Conservation (phyloP, 495 filamentous ascomycete species). For the Aspergillus heteromorphus region DNA sequence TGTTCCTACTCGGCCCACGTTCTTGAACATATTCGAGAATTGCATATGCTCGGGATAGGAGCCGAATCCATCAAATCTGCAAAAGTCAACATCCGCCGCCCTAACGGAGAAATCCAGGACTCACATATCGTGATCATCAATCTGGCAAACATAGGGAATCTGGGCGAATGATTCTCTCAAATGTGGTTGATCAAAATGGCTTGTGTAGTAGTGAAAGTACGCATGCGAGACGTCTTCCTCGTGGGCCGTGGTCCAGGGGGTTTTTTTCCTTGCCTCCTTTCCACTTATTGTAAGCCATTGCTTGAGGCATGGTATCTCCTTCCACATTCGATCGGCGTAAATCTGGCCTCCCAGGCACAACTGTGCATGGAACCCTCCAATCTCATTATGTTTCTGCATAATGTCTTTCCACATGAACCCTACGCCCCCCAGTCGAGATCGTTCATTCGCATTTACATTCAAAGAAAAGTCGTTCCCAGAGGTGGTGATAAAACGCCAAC, state of each 20-base stretch:
- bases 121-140: constrained; percentile 98
- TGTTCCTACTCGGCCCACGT: constrained; percentile 93
- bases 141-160: constrained; percentile 86
- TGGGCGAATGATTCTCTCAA: constrained; percentile 93
- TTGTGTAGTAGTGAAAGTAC: constrained; percentile 98
- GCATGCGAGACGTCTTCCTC: constrained; percentile 93
- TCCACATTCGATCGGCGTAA: constrained; percentile 94
- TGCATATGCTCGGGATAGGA: constrained; percentile 99
- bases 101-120: constrained; percentile 25
- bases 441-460: constrained; percentile 78
- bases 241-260: constrained; percentile 84
- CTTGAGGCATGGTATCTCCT: constrained; percentile 83
- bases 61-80: constrained; percentile 94
- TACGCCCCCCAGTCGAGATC: constrained; percentile 75
- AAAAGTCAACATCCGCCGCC: constrained; percentile 13
- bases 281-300: constrained; percentile 91
- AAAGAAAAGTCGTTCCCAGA: constrained; percentile 93
- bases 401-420: constrained; percentile 99
- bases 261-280: constrained; percentile 85
- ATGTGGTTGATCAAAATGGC: constrained; percentile 93
- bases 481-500: constrained; percentile 95
- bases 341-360: constrained; percentile 91
- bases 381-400: constrained; percentile 93
- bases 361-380: constrained; percentile 91
- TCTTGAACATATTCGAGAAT: constrained; percentile 93